Base-by-base conservation (phyloP, 352 stramenopile species). In the Pythium myriotylum region DNA sequence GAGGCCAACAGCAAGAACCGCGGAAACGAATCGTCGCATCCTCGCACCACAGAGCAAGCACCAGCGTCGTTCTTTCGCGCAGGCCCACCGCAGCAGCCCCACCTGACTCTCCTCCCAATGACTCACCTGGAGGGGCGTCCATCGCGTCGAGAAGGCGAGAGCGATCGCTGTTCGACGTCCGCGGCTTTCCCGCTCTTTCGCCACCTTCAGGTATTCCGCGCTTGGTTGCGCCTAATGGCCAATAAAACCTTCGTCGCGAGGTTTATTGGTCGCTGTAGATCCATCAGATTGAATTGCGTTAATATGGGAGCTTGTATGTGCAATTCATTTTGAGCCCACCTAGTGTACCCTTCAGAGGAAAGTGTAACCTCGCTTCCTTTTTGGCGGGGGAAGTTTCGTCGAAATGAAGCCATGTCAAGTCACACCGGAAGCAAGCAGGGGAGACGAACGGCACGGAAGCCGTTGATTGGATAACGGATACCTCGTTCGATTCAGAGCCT, bases 241-340 rank as follows among this genome's bases (percentile, higher is more conserved):
- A 62, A 37, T 48, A 61, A 72, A 72, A 72, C 65, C 65, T 72
- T 27, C 32, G 6, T 41, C 32, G 46, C 51, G 56, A 61, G 60
- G 32, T 50, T 39, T 49, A 62, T 50, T 52, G 9, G 33, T 1
- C 0, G 16, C 1, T 1, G 42, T 43, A 17, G 16, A 53, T 46
- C 6, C 17, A 8, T 17, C 23, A 32, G 4, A 56, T 68, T 72
- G 53, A 76, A 81, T 74, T 69, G 66, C 20, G 13, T 70, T 72
- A 54, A 29, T 67, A 33, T 73, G 61, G 50, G 5, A 17, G 14
- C 76, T 81, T 84, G 74, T 86, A 88, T 67, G 41, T 32, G 10
- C 76, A 73, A 87, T 89, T 89, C 68, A 81, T 63, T 27, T 59
- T 24, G 14, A 4, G 37, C 37, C 40, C n/a, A n/a, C n/a, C n/a